Base-by-base conservation (phyloP, 768 basidiomycete species). In the Rhizopogon vinicolor region DNA sequence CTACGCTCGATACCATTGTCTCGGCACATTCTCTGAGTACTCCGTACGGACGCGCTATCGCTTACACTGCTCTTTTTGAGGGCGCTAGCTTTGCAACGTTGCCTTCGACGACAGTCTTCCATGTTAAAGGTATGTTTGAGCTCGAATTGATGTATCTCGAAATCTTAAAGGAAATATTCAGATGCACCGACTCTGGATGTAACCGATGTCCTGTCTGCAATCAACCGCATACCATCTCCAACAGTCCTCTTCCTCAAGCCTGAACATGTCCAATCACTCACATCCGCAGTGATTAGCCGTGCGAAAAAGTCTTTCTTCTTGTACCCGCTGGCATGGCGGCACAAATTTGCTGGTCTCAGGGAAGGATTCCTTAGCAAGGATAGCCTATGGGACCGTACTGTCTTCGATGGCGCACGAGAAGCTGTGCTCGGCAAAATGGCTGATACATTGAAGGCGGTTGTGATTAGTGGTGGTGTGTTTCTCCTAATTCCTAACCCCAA, bases 381-480 rank as follows among this genome's bases (percentile, higher is more conserved):
- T 55, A 87, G 88, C 55, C 67, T 92, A n/a, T 93, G 91, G 87
- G 93, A 97, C 66, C 80, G 86, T 51, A 71, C 87, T 10, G 81
- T 92, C 29, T 89, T 91, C 67, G 85, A 86, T 54, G 69, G 72
- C 10, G 86, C 91, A 10, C 78, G 94, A 22, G 76, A 75, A 40
- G 66, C 73, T 58, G 76, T 84, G 29, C 65, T 90, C 56, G 83
- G 87, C 54, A 78, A 83, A 13, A 77, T 79, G 50, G 83, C 85
- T 3, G 74, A 78, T 1, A 80, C 83, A 22, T 59, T 94, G 40
- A 75, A 92, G 56, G 84, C 75, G n/a, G 75, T 89, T 2, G 74
- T 93, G 52, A 79, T 90, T 53, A 83, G 86, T 53, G 90, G 82
- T 53, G 90, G 92, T 89, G 62, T 60, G 78, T 70, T 5, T 44